A percentile compares a stretch with the other conserved stretches of the same genome.
Evolutionary conservation across 1,284 basidiomycete genomes (phyloP).

Genomic region (Veloboletus limbatus): DNA sequence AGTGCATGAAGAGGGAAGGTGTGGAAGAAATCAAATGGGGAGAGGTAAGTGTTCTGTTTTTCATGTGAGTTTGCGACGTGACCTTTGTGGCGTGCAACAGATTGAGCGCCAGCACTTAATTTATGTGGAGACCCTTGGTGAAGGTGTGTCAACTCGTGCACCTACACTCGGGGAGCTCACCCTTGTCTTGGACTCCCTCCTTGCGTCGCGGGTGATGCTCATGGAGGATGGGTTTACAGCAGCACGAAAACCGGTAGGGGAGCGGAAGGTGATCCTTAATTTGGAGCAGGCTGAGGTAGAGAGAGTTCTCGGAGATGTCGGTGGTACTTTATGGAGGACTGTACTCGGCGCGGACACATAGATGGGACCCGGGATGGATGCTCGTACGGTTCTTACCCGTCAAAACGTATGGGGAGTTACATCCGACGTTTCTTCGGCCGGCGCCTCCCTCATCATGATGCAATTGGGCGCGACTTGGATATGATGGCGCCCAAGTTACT

Average conservation of each 20-base stretch:
- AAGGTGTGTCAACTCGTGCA: conserved; percentile 48
- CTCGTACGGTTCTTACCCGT: neutral
- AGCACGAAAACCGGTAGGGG: conserved; percentile 51
- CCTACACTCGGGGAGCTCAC: conserved; percentile 56
- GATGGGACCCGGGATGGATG: neutral
- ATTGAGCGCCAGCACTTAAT: conserved; percentile 65
- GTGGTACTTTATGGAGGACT: conserved; percentile 67
- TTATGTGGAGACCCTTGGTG: conserved; percentile 56
- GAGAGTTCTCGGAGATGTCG: conserved; percentile 68
- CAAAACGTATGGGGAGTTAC: neutral
- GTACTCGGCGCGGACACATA: conserved; percentile 36
- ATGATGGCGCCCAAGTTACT: too few species aligned
- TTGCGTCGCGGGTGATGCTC: conserved; percentile 68
- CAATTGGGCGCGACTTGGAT: too few species aligned
- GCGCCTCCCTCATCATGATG: too few species aligned
- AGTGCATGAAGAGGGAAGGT: conserved; percentile 81
- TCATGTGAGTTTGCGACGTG: conserved; percentile 1
- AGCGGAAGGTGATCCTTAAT: conserved; percentile 64
- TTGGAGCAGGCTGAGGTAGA: conserved; percentile 72
- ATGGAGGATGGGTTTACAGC: conserved; percentile 60
- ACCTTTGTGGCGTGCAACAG: conserved; percentile 35
- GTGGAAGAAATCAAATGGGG: conserved; percentile 85
- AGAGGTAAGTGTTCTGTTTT: conserved; percentile 53
- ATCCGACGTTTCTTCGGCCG: neutral
- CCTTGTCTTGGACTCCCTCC: conserved; percentile 64